Percentiles rank a stretch among this genome's conserved stretches.
Conservation (phyloP, 345 rosid species). For the Clausena lansium region DNA sequence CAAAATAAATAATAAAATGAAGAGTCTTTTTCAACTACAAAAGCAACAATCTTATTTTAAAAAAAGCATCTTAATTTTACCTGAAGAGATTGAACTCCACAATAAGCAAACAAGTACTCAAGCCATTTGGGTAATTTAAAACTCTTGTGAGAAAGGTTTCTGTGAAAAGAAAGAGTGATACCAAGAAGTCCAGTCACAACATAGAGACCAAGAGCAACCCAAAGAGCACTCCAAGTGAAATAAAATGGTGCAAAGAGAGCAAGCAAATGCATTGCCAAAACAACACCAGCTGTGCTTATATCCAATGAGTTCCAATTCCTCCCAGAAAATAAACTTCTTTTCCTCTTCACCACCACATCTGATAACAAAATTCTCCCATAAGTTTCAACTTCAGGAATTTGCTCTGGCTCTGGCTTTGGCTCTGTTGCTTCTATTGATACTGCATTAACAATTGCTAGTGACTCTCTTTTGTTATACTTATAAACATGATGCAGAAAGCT, state of each 20-base stretch:
- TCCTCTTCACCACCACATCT: slow-evolving; percentile 68
- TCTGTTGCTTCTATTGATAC: slow-evolving; percentile 16
- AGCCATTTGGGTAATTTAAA: slow-evolving; percentile 87
- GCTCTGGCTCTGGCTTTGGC: slow-evolving; percentile 16
- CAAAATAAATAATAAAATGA: neutral
- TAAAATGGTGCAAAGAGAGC: slow-evolving; percentile 68
- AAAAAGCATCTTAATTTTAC: slow-evolving; percentile 28
- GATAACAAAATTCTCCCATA: slow-evolving; percentile 57
- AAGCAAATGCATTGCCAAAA: slow-evolving; percentile 68
- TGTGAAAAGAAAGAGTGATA: slow-evolving; percentile 67
- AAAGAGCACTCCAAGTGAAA: slow-evolving; percentile 72
- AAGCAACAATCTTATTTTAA: neutral
- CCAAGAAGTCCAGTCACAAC: slow-evolving; percentile 68
- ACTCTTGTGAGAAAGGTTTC: slow-evolving; percentile 71
- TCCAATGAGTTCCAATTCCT: slow-evolving; percentile 65
- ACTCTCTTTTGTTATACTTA: slow-evolving; percentile 25
- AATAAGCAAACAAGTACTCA: slow-evolving; percentile 80
- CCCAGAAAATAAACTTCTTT: slow-evolving; percentile 35
- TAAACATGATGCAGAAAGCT: slow-evolving; percentile 21
- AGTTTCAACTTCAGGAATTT: slow-evolving; percentile 19
- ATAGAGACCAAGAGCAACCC: slow-evolving; percentile 60
- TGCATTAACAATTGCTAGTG: slow-evolving; percentile 17
- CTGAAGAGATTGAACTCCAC: slow-evolving; percentile 83
- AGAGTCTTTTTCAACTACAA: no score
- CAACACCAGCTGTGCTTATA: slow-evolving; percentile 42